Evolutionary conservation across 805 yeast species (phyloP), one percentile per base, ranked within the genome.

Genomic region (Wickerhamomyces bovis): DNA sequence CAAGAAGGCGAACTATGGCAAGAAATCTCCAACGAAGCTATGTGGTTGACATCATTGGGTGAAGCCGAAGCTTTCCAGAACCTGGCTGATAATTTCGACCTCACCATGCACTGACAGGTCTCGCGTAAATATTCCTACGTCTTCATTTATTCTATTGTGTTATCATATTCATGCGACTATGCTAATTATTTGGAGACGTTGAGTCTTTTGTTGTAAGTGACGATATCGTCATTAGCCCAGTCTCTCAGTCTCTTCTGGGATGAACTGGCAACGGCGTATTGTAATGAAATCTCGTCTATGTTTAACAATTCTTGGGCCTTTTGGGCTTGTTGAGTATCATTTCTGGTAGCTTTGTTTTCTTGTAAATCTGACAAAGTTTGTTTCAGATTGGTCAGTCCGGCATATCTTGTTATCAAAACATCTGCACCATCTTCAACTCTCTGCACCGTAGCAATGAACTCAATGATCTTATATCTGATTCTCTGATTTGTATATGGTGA

Each of bases 21-120:
- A 57, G 90, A 85, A 52, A 81, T 85, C 46, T 80, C 89, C 0
- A 77, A 76, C 56, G 88, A 84, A 56, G 90, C 90, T 0, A 81
- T 77, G 53, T 85, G 95, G 95, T 46, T 60, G 19, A 54, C 48
- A 10, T 52, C 61, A 1, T 63, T 85, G 46, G 76, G 75, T 47
- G 77, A 70, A 41, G 66, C 68, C 19, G 71, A 68, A 33, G 76
- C 70, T 41, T 63, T 72, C 38, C 62, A 60, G 36, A 50, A 48
- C 20, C 44, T 62, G 31, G 53, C 60, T 50, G 63, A 59, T 20
- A 33, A 12, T 11, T 16, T 33, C 33, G 61, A 52, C 11, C 44
- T 48, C 20, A 28, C 21, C 13, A 39, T 39, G 31, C 19, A 39
- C n/a, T 39, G 15, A 23, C 21, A 4, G 7, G n/a, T n/a, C 12